Percentiles rank a stretch among this genome's conserved stretches.
Evolutionary conservation across 257 asterid genomes (phyloP).

Genomic region (Sherardia arvensis): DNA sequence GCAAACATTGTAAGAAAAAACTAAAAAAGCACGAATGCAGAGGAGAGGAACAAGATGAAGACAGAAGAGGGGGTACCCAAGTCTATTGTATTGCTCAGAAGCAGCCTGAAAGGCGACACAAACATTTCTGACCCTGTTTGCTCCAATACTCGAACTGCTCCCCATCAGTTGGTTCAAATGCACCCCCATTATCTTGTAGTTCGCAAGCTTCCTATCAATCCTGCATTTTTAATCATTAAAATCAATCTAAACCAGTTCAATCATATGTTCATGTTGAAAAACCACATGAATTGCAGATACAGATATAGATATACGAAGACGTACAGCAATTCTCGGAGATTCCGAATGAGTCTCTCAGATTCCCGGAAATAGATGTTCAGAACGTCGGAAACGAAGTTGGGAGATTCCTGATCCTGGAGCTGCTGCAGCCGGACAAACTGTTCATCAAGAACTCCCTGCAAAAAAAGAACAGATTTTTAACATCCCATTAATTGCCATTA

Average conservation of each 20-base stretch:
- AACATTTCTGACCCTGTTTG: constrained; percentile 59
- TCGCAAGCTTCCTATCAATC: constrained; percentile 58
- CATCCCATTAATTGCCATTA: too few relatives aligned
- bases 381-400: constrained; percentile 84
- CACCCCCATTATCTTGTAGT: constrained; percentile 66
- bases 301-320: background rate
- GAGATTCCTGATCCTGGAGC: constrained; percentile 81
- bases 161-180: constrained; percentile 90
- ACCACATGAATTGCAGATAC: background rate
- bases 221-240: constrained; percentile 17
- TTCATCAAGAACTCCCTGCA: constrained; percentile 81
- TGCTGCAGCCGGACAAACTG: constrained; percentile 86
- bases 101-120: constrained; percentile 89
- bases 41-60: background rate
- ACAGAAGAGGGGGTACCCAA: constrained; percentile 38
- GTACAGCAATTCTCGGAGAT: constrained; percentile 68
- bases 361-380: constrained; percentile 74
- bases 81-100: constrained; percentile 45
- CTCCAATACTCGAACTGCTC: constrained; percentile 96
- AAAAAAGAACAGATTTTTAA: too few relatives aligned
- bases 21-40: constrained; percentile 6
- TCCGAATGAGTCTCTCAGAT: constrained; percentile 70
- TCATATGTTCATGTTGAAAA: too few relatives aligned
- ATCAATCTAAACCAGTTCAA: background rate
- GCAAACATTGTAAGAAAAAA: background rate